Evolutionary conservation across 2,329 filamentous ascomycete genomes (phyloP), one percentile per base, ranked within the genome.

Genomic region (Diaporthe citri): DNA sequence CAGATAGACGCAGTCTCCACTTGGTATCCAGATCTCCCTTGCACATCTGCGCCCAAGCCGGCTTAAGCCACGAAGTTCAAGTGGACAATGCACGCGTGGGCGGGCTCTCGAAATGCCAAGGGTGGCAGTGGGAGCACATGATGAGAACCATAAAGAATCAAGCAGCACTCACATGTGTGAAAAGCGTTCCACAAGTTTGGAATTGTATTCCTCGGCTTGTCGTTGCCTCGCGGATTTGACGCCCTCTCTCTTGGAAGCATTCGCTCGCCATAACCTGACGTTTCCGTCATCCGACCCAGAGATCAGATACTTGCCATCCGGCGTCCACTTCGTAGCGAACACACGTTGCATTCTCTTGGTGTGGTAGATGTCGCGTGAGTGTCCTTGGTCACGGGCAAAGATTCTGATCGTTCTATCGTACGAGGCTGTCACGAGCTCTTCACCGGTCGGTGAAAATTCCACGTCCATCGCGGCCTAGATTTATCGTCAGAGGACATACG

Each of bases 261-360:
- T 92, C 46, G 95, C 92, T 77, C 97, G 91, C 97, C 97, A 99
- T 51, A 99, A 87, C 48, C 96, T 85, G 71, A 88, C 74, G 55
- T 81, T 77, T 34, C 97, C 97, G 82, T 98, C 97, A 82, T 98
- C 97, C 20, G 94, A 97, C 57, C 96, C 97, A 7, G 94, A 95
- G 62, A 99, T 89, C 31, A 99, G 86, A 82, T 97, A 99, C 80
- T 94, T 94, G 78, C 93, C 93, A 83, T 99, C 97, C 8, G 95
- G 94, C 0, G 95, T 97, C 89, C 94, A 98, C 76, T 90, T 91
- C 64, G 92, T 92, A 13, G 93, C 93, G 86, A 97, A 97, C 73
- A 98, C 95, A 79, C 96, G 91, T 87, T 98, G 96, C 96, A 98
- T 98, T 77, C 97, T 92, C 86, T 98, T 97, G 25, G 97, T 97